Evolutionary conservation across 1,284 basidiomycete genomes (phyloP).

Genomic region (Taiwanofungus camphoratus): DNA sequence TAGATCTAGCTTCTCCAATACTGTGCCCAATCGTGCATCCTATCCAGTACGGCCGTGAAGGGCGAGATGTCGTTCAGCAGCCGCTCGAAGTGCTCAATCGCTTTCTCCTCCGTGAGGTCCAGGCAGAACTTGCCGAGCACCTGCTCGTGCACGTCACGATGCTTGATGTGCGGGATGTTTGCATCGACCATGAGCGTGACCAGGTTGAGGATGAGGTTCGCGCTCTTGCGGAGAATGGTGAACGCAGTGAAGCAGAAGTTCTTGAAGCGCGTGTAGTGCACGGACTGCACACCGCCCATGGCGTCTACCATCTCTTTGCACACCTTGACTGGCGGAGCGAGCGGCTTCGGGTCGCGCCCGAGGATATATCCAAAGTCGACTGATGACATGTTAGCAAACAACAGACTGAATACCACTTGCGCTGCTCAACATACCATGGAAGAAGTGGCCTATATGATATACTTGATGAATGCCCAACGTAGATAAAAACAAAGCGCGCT

Average conservation of each 20-base stretch:
- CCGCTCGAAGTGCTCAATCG: constrained; percentile 94
- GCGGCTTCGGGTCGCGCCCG: constrained; percentile 96
- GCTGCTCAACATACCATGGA: constrained; percentile 57
- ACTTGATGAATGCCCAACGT: not conserved
- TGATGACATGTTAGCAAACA: constrained; percentile 28
- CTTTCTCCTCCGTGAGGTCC: constrained; percentile 92
- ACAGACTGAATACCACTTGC: not conserved
- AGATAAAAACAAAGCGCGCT: constrained; percentile 15
- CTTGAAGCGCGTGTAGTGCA: constrained; percentile 93
- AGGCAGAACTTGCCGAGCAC: constrained; percentile 97
- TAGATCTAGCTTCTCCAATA: constrained; percentile 64
- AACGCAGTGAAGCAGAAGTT: constrained; percentile 96
- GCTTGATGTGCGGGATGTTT: constrained; percentile 96
- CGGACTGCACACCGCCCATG: constrained; percentile 93
- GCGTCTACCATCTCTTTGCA: constrained; percentile 99
- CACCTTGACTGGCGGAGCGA: constrained; percentile 96
- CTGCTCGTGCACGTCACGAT: constrained; percentile 80
- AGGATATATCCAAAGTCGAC: constrained; percentile 99
- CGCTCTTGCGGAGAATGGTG: constrained; percentile 90
- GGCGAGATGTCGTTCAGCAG: constrained; percentile 94
- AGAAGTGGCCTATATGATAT: constrained; percentile 61
- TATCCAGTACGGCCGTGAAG: constrained; percentile 87
- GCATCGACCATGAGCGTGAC: constrained; percentile 98
- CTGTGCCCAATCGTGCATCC: constrained; percentile 84
- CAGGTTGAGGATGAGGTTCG: constrained; percentile 96